Evolutionary conservation across 495 filamentous ascomycete genomes (phyloP).

Genomic region (Podospora pseudocomata): DNA sequence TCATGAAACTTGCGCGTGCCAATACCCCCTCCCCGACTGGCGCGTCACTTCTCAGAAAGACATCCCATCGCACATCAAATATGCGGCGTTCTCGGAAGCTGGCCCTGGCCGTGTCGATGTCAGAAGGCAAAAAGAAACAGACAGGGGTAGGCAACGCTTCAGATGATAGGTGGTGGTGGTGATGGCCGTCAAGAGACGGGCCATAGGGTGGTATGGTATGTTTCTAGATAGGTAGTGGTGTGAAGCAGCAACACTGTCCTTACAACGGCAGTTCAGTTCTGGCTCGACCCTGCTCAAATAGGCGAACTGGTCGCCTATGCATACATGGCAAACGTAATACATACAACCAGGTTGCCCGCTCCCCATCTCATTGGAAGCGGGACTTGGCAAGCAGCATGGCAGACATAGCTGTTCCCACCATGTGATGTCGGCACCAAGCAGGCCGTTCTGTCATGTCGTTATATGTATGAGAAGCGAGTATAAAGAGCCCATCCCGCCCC

Average conservation of each 20-base stretch:
- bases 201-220: background rate
- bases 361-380: slow-evolving; percentile 1
- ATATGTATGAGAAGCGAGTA: background rate
- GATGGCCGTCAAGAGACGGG: background rate
- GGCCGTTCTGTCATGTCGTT: background rate
- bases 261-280: background rate
- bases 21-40: background rate
- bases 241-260: background rate
- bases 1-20: background rate
- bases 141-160: background rate
- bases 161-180: background rate
- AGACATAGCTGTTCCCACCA: background rate
- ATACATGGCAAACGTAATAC: background rate
- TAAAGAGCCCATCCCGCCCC: background rate
- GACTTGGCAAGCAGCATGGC: background rate
- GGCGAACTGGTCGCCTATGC: background rate
- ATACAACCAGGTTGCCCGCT: background rate
- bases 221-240: slow-evolving; percentile 1
- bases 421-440: slow-evolving; percentile 3
- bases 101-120: background rate
- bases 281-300: background rate
- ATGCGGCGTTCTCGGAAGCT: background rate
- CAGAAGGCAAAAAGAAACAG: background rate
- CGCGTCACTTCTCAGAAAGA: background rate
- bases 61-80: background rate